Evolutionary conservation across 2,329 filamentous ascomycete species (phyloP), one percentile per base, ranked within the genome.

Genomic region (Allantophomopsis cytisporea): DNA sequence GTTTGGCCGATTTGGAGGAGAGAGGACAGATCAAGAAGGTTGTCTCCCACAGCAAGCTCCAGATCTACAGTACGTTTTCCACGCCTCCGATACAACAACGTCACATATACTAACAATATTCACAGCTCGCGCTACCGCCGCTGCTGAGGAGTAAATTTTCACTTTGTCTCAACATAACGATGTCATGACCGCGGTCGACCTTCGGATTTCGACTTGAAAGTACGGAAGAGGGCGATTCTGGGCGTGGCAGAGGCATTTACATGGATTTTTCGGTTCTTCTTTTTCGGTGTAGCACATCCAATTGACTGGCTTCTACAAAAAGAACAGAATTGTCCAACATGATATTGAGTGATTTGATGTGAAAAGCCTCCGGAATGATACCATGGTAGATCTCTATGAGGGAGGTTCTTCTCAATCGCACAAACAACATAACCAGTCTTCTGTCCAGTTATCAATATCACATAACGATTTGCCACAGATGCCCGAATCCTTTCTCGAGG

Each of bases 1-100:
- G 85, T 68, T 73, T 96, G 54, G 73, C 73, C 63, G 89, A 96
- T 63, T 76, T 96, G 57, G 89, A 96, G 81, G 86, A 93, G 76
- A 91, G 88, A 79, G 91, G 89, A 58, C 77, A 86, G 68, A 98
- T 98, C 75, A 94, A 91, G 81, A 89, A 93, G 69, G 76, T 98
- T 58, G 86, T 96, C 54, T 78, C 77, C 54, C 93, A 98, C 79
- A 89, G 81, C 73, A 91, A 88, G 76, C 81, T 94, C 78, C 85
- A 82, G 76, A 94, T 98, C 73, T 98, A 95, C 84, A 98, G 78
- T 82, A 71, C 54, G 77, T 76, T 49, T 38, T 31, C 23, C 40
- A 10, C 18, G n/a, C 16, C 8, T 16, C 21, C 15, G 13, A 38
- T 18, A 41, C 47, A 40, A 47, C 38, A 17, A 43, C 30, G 14